phyloP scores from a whole-genome alignment of 768 basidiomycete species.

The Coprinellus aureogranulatus region DNA sequence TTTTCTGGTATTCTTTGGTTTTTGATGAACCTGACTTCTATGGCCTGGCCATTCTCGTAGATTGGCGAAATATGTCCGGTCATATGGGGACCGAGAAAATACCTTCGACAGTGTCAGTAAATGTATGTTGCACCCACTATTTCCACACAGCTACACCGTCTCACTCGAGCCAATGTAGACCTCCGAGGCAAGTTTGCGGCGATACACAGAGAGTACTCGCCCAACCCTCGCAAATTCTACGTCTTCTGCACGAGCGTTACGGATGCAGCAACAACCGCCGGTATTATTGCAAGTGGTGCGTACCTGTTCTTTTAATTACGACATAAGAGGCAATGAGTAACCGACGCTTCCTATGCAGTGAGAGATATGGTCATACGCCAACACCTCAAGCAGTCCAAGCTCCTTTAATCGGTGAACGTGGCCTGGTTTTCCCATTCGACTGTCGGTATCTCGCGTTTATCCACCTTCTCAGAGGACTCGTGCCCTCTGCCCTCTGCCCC shows the following conservation, averaged over 20 bases:
- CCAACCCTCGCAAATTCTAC: slow-evolving; percentile 71
- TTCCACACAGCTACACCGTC: background rate
- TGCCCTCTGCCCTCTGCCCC: too few species aligned
- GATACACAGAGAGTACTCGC: slow-evolving; percentile 75
- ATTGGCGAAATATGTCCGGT: slow-evolving; percentile 67
- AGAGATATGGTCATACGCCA: slow-evolving; percentile 81
- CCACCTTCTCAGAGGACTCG: too few species aligned
- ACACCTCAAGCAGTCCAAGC: slow-evolving; percentile 70
- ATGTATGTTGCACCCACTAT: slow-evolving; percentile 45
- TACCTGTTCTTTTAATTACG: slow-evolving; percentile 11
- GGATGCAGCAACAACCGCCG: slow-evolving; percentile 68
- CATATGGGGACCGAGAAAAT: slow-evolving; percentile 68
- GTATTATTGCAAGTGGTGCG: slow-evolving; percentile 75
- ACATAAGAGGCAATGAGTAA: slow-evolving; percentile 18
- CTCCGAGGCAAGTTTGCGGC: slow-evolving; percentile 70
- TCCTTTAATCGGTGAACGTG: slow-evolving; percentile 59
- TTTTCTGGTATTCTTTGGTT: slow-evolving; percentile 4
- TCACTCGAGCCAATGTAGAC: slow-evolving; percentile 38
- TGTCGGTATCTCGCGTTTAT: too few species aligned
- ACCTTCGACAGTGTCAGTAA: slow-evolving; percentile 69
- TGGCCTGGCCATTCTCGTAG: slow-evolving; percentile 22
- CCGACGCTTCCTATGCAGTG: slow-evolving; percentile 41
- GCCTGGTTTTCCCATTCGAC: too few species aligned
- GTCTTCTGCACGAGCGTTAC: slow-evolving; percentile 78
- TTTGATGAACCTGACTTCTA: slow-evolving; percentile 1